These are phyloP conservation scores for Nematodospora anomalae DNA, from an alignment of 1,139 yeast species.

Conservation along the genomic window DNA sequence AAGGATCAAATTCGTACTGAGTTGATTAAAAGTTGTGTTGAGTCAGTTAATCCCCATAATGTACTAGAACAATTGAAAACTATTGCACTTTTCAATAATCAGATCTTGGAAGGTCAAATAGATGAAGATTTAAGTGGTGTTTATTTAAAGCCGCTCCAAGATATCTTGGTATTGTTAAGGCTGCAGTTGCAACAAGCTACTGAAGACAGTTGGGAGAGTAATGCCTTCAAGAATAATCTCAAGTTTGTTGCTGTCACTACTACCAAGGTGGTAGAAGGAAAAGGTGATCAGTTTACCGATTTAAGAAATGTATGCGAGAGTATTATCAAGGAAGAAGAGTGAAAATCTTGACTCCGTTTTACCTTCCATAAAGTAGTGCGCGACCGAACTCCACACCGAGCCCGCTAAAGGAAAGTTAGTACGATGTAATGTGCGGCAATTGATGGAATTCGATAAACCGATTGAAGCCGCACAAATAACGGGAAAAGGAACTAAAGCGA, in stretches of 20 bases:
- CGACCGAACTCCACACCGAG: constrained; percentile 1
- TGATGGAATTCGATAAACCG: constrained; percentile 3
- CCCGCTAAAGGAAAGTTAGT: no score
- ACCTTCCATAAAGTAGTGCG: no score
- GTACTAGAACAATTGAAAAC: constrained; percentile 31
- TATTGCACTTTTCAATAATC: constrained; percentile 24
- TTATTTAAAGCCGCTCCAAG: constrained; percentile 20
- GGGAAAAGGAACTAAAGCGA: background rate
- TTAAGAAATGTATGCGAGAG: constrained; percentile 3
- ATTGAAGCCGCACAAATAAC: no score
- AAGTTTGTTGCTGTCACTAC: constrained; percentile 36
- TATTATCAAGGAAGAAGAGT: constrained; percentile 1
- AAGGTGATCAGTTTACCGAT: background rate
- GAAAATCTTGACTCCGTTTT: background rate
- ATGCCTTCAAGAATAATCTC: constrained; percentile 31
- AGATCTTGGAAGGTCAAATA: constrained; percentile 11
- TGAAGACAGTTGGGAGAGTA: constrained; percentile 15
- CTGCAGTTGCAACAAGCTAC: constrained; percentile 7
- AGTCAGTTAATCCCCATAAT: constrained; percentile 4
- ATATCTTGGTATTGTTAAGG: constrained; percentile 16
- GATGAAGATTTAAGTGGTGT: constrained; percentile 16
- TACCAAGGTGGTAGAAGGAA: constrained; percentile 4
- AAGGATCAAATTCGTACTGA: constrained; percentile 8
- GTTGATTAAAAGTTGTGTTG: constrained; percentile 2
- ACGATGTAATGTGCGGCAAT: constrained; percentile 8